Base-by-base conservation (phyloP, 768 basidiomycete genomes). In the Agrocybe pediades region DNA sequence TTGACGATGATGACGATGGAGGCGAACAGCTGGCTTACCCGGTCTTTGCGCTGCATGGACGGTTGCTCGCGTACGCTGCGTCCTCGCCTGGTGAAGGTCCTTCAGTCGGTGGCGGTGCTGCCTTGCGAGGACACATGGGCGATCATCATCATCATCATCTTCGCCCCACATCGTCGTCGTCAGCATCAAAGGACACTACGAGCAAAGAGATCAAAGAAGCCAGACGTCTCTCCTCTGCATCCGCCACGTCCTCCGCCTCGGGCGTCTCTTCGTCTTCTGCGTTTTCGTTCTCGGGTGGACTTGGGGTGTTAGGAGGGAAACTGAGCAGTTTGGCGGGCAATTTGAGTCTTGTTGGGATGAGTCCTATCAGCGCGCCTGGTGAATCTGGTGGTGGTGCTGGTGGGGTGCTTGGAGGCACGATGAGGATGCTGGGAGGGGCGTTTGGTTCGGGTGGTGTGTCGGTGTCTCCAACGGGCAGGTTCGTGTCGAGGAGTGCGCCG, bases 401-500 rank as follows among this genome's bases (percentile, higher is more conserved):
- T 15, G 56, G 54, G 0, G 27, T 53, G 3, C n/a, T n/a, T n/a
- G n/a, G n/a, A n/a, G n/a, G n/a, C n/a, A n/a, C n/a, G n/a, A n/a
- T n/a, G n/a, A n/a, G n/a, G n/a, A n/a, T n/a, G n/a, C n/a, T n/a
- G n/a, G n/a, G n/a, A n/a, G n/a, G n/a, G 2, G 40, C 42, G 2
- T 33, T 36, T 30, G 13, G 46, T 40, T 40, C 51, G 9, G 51
- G 39, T 19, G 25, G n/a, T 23, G 40, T 39, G 33, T 51, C 41
- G 48, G 56, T 58, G 26, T 62, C 62, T 36, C 71, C 64, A 29
- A 25, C 24, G 40, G 53, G 30, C 68, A 65, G 73, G 62, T 79
- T 84, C 60, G 84, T 84, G 62, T 87, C 86, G 45, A 72, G 80
- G 65, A 87, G 85, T 61, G 85, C 86, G 0, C 87, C 87, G 7